Evolutionary conservation across 2,329 filamentous ascomycete species (phyloP).

Genomic region (Aspergillus fumigatus): DNA sequence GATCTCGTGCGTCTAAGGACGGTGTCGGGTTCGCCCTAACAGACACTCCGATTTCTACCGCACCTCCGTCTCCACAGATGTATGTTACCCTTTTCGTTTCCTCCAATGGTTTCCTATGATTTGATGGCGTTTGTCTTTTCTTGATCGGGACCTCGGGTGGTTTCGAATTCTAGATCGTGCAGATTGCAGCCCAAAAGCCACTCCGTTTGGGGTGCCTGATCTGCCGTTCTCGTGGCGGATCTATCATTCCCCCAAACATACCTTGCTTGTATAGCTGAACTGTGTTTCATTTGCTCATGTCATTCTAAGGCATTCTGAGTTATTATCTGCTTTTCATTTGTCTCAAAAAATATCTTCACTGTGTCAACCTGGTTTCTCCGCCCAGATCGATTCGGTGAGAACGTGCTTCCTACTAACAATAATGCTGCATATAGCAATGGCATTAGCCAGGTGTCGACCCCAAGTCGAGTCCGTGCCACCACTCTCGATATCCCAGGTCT

Average conservation of each 20-base stretch:
- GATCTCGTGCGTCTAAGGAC: conserved; percentile 35
- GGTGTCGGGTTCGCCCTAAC: conserved; percentile 53
- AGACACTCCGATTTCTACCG: conserved; percentile 61
- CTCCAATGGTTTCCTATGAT: conserved; percentile 8
- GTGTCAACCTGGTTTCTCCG: background rate
- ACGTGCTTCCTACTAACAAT: background rate
- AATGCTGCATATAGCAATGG: conserved; percentile 15
- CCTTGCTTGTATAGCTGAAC: background rate
- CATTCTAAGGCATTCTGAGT: background rate
- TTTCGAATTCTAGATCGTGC: conserved; percentile 9
- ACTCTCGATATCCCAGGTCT: conserved; percentile 95
- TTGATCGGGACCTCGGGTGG: background rate
- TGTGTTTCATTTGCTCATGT: conserved; percentile 2
- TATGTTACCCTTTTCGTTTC: conserved; percentile 36
- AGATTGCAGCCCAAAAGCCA: background rate
- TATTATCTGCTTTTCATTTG: background rate
- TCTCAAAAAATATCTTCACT: background rate
- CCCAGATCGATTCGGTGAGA: background rate
- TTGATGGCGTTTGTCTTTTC: conserved; percentile 13
- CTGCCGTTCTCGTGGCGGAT: conserved; percentile 3
- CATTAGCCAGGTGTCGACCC: conserved; percentile 51
- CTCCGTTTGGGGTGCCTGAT: background rate
- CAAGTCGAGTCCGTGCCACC: conserved; percentile 77
- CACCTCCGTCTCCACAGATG: conserved; percentile 60
- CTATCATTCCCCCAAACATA: conserved; percentile 1